These are phyloP conservation scores for Lyophyllum atratum DNA, from an alignment of 768 basidiomycete genomes.

Conservation along the genomic window DNA sequence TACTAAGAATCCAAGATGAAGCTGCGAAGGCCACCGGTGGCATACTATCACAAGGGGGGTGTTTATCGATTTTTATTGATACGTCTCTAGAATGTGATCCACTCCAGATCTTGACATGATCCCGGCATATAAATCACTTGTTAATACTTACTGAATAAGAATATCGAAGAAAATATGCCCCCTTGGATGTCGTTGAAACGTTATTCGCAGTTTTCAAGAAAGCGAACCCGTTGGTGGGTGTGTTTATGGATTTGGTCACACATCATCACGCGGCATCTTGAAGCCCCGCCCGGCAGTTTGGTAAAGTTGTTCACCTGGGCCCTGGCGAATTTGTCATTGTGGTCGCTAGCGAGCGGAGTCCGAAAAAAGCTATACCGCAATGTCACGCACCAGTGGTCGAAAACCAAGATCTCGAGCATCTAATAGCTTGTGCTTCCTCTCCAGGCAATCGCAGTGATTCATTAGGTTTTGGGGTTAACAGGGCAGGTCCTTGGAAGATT, in stretches of 20 bases:
- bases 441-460: background rate
- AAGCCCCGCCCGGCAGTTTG: background rate
- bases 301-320: background rate
- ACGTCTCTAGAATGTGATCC: background rate
- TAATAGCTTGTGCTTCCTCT: background rate
- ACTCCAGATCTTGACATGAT: background rate
- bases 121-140: background rate
- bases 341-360: background rate
- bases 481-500: background rate
- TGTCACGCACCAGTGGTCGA: background rate
- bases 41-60: background rate
- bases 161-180: background rate
- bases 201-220: background rate
- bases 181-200: background rate
- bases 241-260: background rate
- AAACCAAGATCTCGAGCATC: background rate
- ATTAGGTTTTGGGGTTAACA: background rate
- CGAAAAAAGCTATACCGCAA: background rate
- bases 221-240: background rate
- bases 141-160: background rate
- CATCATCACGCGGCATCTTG: conserved; percentile 2
- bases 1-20: too few relatives aligned
- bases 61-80: conserved; percentile 1
- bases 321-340: background rate
- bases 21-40: too few relatives aligned